phyloP scores from a whole-genome alignment of 2,329 filamentous ascomycete genomes.

The Cercospora citrullina region DNA sequence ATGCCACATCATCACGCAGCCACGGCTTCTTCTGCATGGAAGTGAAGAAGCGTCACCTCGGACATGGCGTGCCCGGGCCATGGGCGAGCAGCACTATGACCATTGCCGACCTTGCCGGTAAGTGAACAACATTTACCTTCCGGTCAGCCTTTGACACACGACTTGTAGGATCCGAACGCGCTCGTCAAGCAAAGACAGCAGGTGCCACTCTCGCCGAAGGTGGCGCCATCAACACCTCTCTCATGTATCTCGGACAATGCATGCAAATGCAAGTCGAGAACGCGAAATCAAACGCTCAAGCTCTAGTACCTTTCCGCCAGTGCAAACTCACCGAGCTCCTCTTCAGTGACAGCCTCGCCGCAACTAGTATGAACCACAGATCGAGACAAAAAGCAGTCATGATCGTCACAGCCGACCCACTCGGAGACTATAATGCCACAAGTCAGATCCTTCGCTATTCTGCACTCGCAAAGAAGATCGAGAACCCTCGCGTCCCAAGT shows the following conservation, averaged over 20 bases:
- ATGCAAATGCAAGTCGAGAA: constrained; percentile 90
- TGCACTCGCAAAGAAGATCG: constrained; percentile 87
- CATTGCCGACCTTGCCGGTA: constrained; percentile 85
- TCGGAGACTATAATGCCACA: constrained; percentile 94
- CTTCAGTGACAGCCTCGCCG: constrained; percentile 52
- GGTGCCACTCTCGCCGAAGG: constrained; percentile 91
- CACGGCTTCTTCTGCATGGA: constrained; percentile 97
- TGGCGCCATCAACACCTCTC: constrained; percentile 95
- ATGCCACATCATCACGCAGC: constrained; percentile 86
- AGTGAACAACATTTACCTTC: constrained; percentile 20
- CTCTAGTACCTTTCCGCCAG: constrained; percentile 72
- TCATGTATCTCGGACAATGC: constrained; percentile 98
- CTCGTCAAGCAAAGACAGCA: constrained; percentile 88
- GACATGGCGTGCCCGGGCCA: constrained; percentile 50
- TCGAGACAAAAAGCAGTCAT: constrained; percentile 87
- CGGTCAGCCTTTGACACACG: constrained; percentile 24
- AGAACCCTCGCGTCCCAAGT: constrained; percentile 83
- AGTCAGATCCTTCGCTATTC: constrained; percentile 95
- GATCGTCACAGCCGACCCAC: constrained; percentile 91
- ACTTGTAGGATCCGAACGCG: constrained; percentile 72
- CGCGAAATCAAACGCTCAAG: constrained; percentile 56
- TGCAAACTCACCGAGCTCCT: constrained; percentile 56
- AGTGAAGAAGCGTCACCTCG: constrained; percentile 73
- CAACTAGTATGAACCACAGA: constrained; percentile 51
- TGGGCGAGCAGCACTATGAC: constrained; percentile 82